A percentile compares a stretch with the other conserved stretches of the same genome.
phyloP scores from a whole-genome alignment of 2,329 filamentous ascomycete genomes.

The Ceratocystis papillata region DNA sequence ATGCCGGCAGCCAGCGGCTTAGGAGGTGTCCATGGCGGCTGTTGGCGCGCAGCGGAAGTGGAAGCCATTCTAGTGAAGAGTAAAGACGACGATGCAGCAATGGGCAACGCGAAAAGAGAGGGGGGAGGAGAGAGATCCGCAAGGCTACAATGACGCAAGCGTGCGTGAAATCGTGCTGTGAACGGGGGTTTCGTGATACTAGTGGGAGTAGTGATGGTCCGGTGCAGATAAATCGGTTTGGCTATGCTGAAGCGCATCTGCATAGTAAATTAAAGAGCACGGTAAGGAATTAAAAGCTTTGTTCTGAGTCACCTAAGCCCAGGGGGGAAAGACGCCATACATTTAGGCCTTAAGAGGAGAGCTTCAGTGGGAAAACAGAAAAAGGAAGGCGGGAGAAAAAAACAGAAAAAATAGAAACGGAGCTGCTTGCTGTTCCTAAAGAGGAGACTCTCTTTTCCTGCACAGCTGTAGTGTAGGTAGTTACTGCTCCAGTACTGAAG shows the following conservation, averaged over 20 bases:
- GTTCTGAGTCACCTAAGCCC: conserved; percentile 19
- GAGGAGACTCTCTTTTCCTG: not conserved
- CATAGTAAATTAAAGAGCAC: not conserved
- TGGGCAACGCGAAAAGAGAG: conserved; percentile 3
- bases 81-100: not conserved
- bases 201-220: not conserved
- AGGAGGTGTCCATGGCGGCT: conserved; percentile 23
- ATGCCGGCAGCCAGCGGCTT: conserved; percentile 16
- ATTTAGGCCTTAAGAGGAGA: not conserved
- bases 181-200: conserved; percentile 1
- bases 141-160: not conserved
- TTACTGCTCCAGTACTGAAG: not conserved
- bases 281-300: not conserved
- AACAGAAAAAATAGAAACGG: not conserved
- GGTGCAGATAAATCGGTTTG: conserved; percentile 10
- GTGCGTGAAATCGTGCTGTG: not conserved
- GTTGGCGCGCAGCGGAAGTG: conserved; percentile 20
- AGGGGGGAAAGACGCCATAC: conserved; percentile 13
- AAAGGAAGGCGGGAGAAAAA: not conserved
- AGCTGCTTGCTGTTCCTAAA: not conserved
- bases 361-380: not conserved
- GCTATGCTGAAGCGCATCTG: conserved; percentile 15
- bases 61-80: conserved; percentile 22
- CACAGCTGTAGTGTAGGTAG: not conserved
- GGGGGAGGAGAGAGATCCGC: not conserved